Conservation (phyloP, 768 basidiomycete species). For the Boletus subcaerulescens region DNA sequence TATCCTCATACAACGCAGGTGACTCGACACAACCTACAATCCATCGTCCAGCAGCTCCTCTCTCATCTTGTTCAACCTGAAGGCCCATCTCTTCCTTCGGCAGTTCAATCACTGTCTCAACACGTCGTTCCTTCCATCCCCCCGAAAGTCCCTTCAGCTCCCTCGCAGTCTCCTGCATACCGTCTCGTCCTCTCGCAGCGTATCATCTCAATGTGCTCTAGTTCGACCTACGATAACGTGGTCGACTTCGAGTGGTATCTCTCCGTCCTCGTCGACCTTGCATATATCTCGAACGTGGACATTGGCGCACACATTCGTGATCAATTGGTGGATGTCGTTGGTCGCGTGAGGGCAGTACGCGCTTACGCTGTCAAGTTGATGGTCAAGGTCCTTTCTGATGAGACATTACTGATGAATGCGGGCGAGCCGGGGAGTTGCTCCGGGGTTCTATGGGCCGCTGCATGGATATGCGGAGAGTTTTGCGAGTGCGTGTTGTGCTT, state of each 20-base stretch:
- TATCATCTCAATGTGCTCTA: slow-evolving; percentile 84
- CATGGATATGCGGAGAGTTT: slow-evolving; percentile 96
- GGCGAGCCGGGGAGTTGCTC: slow-evolving; percentile 71
- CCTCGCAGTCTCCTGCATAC: slow-evolving; percentile 79
- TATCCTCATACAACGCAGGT: slow-evolving; percentile 48
- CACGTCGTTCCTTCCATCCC: slow-evolving; percentile 45
- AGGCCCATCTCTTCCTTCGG: slow-evolving; percentile 52
- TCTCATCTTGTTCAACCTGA: slow-evolving; percentile 75
- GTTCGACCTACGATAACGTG: slow-evolving; percentile 81
- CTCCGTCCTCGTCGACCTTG: slow-evolving; percentile 88
- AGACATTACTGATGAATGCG: slow-evolving; percentile 65
- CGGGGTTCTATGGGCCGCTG: slow-evolving; percentile 89
- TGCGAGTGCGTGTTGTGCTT: slow-evolving; percentile 58
- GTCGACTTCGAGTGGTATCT: slow-evolving; percentile 97
- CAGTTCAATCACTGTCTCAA: slow-evolving; percentile 50
- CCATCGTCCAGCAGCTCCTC: slow-evolving; percentile 86
- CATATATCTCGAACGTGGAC: slow-evolving; percentile 80
- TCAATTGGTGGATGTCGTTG: slow-evolving; percentile 83
- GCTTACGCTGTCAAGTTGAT: slow-evolving; percentile 81
- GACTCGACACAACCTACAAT: slow-evolving; percentile 78
- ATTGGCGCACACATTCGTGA: slow-evolving; percentile 77
- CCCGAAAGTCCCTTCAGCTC: slow-evolving; percentile 39
- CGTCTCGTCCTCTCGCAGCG: slow-evolving; percentile 77
- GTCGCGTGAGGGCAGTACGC: slow-evolving; percentile 73
- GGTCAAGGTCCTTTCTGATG: slow-evolving; percentile 78